These are phyloP conservation scores for Pouteria glomerata DNA, from an alignment of 148 eudicot species.

Conservation along the genomic window DNA sequence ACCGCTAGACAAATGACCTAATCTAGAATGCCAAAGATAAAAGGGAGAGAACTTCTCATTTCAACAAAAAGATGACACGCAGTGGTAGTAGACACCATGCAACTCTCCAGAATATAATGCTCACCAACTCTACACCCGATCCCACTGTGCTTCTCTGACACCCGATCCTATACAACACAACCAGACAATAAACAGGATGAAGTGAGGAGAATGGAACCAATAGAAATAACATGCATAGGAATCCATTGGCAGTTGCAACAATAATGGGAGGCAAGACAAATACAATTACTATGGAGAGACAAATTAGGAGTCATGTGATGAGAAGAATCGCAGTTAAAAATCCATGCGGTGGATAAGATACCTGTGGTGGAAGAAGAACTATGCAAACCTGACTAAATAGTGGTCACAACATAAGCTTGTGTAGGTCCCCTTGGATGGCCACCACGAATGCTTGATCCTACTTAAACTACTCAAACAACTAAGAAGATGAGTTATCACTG, in stretches of 20 bases:
- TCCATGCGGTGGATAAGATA: neutral
- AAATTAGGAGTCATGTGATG: neutral
- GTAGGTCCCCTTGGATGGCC: no score
- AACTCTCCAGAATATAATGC: neutral
- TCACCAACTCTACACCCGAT: neutral
- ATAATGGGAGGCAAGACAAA: neutral
- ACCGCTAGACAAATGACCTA: no score
- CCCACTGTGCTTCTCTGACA: neutral
- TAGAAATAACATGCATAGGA: neutral
- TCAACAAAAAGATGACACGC: no score
- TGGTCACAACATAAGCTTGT: neutral
- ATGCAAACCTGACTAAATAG: neutral
- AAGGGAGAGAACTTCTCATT: no score
- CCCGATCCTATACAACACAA: neutral
- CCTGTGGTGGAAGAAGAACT: neutral
- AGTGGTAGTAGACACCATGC: no score
- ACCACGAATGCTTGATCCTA: no score
- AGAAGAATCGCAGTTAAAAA: neutral
- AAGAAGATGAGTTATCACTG: no score
- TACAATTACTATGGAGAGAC: no score
- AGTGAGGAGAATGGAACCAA: no score
- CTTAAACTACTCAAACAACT: no score
- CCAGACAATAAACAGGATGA: neutral
- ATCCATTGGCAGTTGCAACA: neutral
- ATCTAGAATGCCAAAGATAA: no score